Evolutionary conservation across 352 stramenopile genomes (phyloP).

Genomic region (Pythium rishiriense): DNA sequence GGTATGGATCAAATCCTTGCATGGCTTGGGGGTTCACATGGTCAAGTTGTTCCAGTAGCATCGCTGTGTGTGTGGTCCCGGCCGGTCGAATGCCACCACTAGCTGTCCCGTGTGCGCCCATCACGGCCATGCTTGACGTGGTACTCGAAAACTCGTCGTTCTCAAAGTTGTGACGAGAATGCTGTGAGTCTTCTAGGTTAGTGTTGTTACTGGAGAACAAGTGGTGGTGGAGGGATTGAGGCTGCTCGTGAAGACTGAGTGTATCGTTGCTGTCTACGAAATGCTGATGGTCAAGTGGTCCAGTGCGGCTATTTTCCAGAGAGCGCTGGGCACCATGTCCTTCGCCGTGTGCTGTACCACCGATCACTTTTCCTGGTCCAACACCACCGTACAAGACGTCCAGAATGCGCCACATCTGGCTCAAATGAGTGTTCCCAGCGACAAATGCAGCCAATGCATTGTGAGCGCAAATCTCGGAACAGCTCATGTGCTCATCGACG

Average conservation of each 20-base stretch:
- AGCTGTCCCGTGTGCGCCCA: constrained; percentile 4
- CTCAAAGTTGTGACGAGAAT: constrained; percentile 27
- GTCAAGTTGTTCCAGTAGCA: constrained; percentile 83
- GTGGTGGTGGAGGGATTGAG: background rate
- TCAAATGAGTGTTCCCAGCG: constrained; percentile 68
- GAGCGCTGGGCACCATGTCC: constrained; percentile 5
- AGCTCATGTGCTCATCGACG: constrained; percentile 41
- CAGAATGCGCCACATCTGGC: constrained; percentile 87
- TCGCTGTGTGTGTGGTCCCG: constrained; percentile 61
- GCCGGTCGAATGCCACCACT: background rate
- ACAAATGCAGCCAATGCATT: constrained; percentile 82
- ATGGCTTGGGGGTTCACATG: constrained; percentile 87
- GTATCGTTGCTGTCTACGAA: constrained; percentile 7
- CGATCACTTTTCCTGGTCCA: constrained; percentile 5
- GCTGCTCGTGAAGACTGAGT: constrained; percentile 19
- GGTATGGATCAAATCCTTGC: constrained; percentile 85
- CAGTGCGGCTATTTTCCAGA: constrained; percentile 21
- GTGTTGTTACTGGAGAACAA: background rate
- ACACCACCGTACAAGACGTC: constrained; percentile 68
- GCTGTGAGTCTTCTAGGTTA: constrained; percentile 26
- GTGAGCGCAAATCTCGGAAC: constrained; percentile 77
- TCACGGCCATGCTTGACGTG: constrained; percentile 32
- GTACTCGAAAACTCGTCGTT: constrained; percentile 34
- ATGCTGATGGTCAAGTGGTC: constrained; percentile 17
- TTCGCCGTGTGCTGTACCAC: constrained; percentile 8